Conservation (phyloP, 2,329 filamentous ascomycete genomes). For the Pyrenochaeta sp. region DNA sequence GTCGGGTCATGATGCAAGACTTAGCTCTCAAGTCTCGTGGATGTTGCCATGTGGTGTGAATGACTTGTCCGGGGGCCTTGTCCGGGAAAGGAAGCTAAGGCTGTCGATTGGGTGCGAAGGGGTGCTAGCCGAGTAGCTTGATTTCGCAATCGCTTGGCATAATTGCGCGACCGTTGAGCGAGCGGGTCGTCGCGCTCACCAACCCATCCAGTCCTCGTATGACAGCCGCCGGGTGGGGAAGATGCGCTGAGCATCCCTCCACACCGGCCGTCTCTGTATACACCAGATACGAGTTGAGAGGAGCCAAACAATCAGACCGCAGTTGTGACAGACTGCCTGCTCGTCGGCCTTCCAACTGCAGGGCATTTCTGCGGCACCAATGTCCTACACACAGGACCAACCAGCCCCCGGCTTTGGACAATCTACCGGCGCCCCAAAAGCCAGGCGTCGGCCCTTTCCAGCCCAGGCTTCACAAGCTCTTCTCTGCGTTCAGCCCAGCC, state of each 20-base stretch:
- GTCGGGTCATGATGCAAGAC: too few species aligned
- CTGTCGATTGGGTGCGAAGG: conserved; percentile 1
- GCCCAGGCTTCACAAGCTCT: conserved; percentile 43
- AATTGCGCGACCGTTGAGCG: conserved; percentile 23
- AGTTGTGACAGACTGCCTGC: not conserved
- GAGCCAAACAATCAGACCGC: not conserved
- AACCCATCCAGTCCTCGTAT: too few species aligned
- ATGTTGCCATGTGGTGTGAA: not conserved
- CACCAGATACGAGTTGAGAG: too few species aligned
- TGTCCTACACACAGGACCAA: conserved; percentile 11
- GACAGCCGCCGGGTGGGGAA: too few species aligned
- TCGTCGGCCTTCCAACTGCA: not conserved
- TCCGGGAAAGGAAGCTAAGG: conserved; percentile 1
- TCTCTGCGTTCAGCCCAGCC: conserved; percentile 26
- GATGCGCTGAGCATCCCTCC: too few species aligned
- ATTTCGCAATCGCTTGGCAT: conserved; percentile 29
- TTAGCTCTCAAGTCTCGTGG: not conserved
- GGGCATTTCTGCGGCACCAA: too few species aligned
- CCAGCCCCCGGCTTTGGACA: conserved; percentile 13
- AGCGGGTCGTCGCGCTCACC: too few species aligned
- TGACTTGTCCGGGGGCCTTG: not conserved
- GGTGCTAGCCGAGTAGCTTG: not conserved
- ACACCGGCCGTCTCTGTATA: too few species aligned
- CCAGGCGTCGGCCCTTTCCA: conserved; percentile 18
- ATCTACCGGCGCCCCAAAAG: conserved; percentile 23